Percentiles rank a stretch among this genome's conserved stretches.
These are phyloP conservation scores for Alloteropsis angusta DNA, from an alignment of 202 grass and related monocot species.

Conservation along the genomic window DNA sequence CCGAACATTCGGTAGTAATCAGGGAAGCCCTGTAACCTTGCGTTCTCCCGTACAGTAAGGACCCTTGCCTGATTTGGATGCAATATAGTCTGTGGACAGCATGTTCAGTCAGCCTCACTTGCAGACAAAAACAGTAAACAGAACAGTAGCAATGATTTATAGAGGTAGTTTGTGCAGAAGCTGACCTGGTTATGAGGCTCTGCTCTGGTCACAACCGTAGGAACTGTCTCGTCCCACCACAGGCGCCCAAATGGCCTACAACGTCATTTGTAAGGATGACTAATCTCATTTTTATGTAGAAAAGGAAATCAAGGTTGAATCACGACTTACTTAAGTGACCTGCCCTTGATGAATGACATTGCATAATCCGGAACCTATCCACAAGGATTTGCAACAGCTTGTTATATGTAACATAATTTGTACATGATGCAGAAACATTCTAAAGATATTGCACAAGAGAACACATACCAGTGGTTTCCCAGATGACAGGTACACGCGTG, in stretches of 20 bases:
- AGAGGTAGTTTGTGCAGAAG: background rate
- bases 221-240: conserved; percentile 95
- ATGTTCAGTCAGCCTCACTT: background rate
- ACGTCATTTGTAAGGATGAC: background rate
- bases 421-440: background rate
- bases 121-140: background rate
- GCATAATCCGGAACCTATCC: conserved; percentile 70
- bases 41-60: conserved; percentile 62
- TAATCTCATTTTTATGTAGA: background rate
- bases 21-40: conserved; percentile 67
- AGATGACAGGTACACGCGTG: conserved; percentile 38
- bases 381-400: background rate
- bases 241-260: conserved; percentile 80
- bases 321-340: conserved; percentile 50
- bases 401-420: background rate
- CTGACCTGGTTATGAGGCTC: conserved; percentile 81
- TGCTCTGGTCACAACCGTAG: conserved; percentile 73
- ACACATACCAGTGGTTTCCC: conserved; percentile 71
- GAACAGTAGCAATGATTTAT: background rate
- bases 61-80: conserved; percentile 68
- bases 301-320: background rate
- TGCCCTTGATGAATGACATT: conserved; percentile 65
- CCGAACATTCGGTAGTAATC: conserved; percentile 65
- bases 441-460: background rate
- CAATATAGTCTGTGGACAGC: conserved; percentile 40